Evolutionary conservation across 1,284 basidiomycete species (phyloP).

Genomic region (Tilletia walkeri): DNA sequence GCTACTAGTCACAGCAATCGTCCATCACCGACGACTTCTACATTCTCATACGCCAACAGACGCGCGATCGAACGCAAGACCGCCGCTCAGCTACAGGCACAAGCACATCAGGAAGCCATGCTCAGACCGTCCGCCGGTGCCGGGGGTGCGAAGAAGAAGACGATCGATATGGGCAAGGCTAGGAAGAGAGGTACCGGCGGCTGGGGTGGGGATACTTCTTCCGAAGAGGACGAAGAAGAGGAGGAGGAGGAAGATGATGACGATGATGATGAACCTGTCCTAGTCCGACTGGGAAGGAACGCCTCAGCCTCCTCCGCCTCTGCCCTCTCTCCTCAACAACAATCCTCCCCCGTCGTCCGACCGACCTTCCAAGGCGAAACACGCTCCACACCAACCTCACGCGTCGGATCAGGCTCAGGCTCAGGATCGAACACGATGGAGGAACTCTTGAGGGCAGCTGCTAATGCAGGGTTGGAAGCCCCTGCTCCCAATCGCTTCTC

Average conservation of each 20-base stretch:
- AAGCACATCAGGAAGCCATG: conserved; percentile 45
- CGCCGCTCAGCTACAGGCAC: conserved; percentile 43
- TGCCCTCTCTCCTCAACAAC: neutral
- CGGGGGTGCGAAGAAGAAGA: conserved; percentile 29
- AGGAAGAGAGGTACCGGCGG: conserved; percentile 24
- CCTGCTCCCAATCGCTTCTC: neutral
- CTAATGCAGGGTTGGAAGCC: neutral
- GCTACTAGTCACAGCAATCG: neutral
- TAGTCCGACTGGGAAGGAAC: neutral
- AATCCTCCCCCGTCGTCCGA: neutral
- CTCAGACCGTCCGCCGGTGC: conserved; percentile 33
- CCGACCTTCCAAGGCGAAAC: neutral
- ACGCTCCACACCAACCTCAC: neutral
- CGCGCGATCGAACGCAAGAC: conserved; percentile 40
- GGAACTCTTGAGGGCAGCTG: neutral
- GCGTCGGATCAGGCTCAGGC: neutral
- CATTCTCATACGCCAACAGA: conserved; percentile 16
- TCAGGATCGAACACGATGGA: neutral
- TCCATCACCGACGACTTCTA: conserved; percentile 2
- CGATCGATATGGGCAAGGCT: conserved; percentile 23
- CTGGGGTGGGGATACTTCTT: conserved; percentile 42
- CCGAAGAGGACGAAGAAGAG: conserved; percentile 48
- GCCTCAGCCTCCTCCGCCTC: neutral
- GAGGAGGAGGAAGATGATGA: conserved; percentile 46
- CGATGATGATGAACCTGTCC: conserved; percentile 16